Evolutionary conservation across 345 rosid species (phyloP).

Genomic region (Raphanus raphanistrum): DNA sequence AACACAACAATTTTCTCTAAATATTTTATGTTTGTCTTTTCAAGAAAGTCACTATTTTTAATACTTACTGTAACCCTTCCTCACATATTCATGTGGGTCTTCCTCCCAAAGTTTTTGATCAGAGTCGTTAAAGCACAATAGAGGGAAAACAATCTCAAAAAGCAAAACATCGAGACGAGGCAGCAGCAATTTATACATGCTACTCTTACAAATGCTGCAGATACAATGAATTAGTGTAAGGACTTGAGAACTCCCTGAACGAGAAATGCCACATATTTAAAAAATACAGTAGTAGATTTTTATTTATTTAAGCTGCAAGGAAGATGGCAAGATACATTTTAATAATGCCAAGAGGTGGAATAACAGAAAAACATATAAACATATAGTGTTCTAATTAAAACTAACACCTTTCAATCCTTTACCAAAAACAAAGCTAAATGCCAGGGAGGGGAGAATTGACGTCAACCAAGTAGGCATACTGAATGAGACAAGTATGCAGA

Average conservation of each 20-base stretch:
- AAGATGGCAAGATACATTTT: not conserved
- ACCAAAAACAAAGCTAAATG: not conserved
- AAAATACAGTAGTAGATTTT: not conserved
- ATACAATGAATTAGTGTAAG: not conserved
- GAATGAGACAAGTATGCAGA: not conserved
- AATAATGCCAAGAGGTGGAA: not conserved
- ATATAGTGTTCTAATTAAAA: not conserved
- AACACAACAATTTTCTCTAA: not conserved
- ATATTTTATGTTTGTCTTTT: not conserved
- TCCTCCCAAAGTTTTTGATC: not conserved
- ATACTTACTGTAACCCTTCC: not conserved
- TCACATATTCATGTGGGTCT: not conserved
- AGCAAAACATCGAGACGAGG: not conserved
- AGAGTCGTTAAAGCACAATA: not conserved
- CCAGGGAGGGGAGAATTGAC: not conserved
- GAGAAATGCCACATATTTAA: not conserved
- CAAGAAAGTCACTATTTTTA: not conserved
- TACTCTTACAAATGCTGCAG: not conserved
- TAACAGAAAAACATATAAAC: not conserved
- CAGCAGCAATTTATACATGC: not conserved
- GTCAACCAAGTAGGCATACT: not conserved
- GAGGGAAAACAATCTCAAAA: conserved; percentile 1
- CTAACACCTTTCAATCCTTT: not conserved
- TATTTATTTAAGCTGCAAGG: not conserved
- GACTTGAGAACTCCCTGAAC: not conserved